Percentiles rank a stretch among this genome's conserved stretches.
These are phyloP conservation scores for Xerocomellus dryophilus DNA, from an alignment of 768 basidiomycete species.

Conservation along the genomic window DNA sequence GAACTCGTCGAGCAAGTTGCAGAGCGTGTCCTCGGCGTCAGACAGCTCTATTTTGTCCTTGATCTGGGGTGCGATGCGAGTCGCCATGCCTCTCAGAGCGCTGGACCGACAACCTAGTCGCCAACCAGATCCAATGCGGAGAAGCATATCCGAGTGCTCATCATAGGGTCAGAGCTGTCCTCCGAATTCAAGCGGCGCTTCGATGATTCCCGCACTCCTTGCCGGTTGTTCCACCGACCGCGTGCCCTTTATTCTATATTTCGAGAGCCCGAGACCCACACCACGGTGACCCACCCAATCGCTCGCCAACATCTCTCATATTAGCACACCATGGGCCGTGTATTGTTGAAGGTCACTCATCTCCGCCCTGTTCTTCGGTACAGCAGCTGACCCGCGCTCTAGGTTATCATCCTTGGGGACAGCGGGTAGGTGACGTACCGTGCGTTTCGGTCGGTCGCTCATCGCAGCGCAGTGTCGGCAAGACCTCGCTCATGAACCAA, in stretches of 20 bases:
- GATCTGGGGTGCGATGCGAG: constrained; percentile 31
- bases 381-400: constrained; percentile 11
- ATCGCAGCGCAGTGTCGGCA: constrained; percentile 70
- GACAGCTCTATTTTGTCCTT: constrained; percentile 53
- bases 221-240: constrained; percentile 21
- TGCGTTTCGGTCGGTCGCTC: constrained; percentile 7
- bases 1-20: constrained; percentile 78
- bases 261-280: constrained; percentile 4
- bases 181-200: constrained; percentile 25
- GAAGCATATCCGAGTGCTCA: neutral
- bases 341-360: constrained; percentile 70
- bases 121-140: constrained; percentile 2
- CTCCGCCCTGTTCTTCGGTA: neutral
- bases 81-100: constrained; percentile 28
- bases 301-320: neutral
- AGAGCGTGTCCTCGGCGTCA: constrained; percentile 65
- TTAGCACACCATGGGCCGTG: constrained; percentile 64
- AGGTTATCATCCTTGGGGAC: constrained; percentile 99
- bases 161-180: neutral
- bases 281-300: constrained; percentile 2
- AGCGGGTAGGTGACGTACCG: constrained; percentile 63
- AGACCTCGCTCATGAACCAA: constrained; percentile 99
- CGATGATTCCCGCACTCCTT: constrained; percentile 15
- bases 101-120: constrained; percentile 6
- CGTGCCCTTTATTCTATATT: constrained; percentile 2